phyloP scores from a whole-genome alignment of 495 filamentous ascomycete genomes.

The Aspergillus avenaceus region DNA sequence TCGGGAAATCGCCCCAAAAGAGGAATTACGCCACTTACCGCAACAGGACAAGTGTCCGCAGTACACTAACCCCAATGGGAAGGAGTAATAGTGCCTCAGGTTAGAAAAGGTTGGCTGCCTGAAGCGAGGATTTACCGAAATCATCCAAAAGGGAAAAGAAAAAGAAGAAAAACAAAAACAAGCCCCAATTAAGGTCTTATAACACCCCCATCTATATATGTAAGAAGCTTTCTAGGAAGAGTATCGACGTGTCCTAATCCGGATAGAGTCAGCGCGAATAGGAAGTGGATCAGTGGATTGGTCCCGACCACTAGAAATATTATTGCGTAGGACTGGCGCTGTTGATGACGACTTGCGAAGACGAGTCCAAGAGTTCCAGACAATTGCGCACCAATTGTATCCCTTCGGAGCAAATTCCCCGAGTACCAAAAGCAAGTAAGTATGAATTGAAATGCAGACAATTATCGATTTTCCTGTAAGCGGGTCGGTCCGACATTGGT shows the following conservation, averaged over 20 bases:
- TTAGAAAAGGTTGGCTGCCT: neutral
- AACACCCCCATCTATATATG: neutral
- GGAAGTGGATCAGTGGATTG: conserved; percentile 2
- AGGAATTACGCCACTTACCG: conserved; percentile 10
- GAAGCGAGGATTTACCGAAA: neutral
- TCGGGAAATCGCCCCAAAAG: conserved; percentile 18
- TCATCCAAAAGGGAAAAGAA: neutral
- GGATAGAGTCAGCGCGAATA: neutral
- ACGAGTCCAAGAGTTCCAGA: neutral
- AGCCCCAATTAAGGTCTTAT: too few species aligned
- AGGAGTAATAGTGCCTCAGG: conserved; percentile 14
- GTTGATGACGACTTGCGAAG: conserved; percentile 14
- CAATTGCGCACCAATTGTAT: neutral
- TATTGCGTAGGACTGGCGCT: conserved; percentile 11
- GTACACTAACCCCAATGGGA: conserved; percentile 10
- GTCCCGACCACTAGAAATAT: conserved; percentile 1
- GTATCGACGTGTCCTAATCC: neutral
- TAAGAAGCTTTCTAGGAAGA: conserved; percentile 4
- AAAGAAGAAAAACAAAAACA: neutral
- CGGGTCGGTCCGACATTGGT: neutral
- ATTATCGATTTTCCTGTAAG: neutral
- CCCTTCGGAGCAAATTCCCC: neutral
- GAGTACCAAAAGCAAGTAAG: neutral
- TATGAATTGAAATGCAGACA: neutral
- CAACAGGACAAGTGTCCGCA: conserved; percentile 7